Evolutionary conservation across 2,329 filamentous ascomycete species (phyloP).

Genomic region (Cladophialophora bantiana): DNA sequence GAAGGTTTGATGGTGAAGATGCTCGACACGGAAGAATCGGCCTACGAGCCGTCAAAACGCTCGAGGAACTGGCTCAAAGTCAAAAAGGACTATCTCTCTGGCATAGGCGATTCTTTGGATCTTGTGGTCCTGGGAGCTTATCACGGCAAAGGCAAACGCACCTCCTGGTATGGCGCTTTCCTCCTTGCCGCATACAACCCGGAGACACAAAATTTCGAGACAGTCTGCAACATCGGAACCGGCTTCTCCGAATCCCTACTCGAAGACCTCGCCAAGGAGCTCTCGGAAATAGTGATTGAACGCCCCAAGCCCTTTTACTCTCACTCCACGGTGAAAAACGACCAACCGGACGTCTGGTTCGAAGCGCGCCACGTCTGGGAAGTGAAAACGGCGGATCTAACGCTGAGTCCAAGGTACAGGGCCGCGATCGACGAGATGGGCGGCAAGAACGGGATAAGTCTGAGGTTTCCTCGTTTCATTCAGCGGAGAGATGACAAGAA

Average conservation of each 20-base stretch:
- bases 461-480: slow-evolving; percentile 93
- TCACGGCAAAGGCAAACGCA: slow-evolving; percentile 92
- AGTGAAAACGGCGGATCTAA: slow-evolving; percentile 94
- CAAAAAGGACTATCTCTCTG: slow-evolving; percentile 96
- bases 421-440: slow-evolving; percentile 84
- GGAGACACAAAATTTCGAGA: slow-evolving; percentile 82
- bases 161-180: slow-evolving; percentile 94
- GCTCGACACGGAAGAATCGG: slow-evolving; percentile 89
- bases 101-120: slow-evolving; percentile 93
- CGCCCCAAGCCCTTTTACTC: slow-evolving; percentile 92
- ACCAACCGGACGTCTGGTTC: slow-evolving; percentile 98
- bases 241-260: slow-evolving; percentile 95
- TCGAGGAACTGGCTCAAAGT: slow-evolving; percentile 99
- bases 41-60: slow-evolving; percentile 94
- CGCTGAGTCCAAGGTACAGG: slow-evolving; percentile 89
- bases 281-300: slow-evolving; percentile 82
- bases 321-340: slow-evolving; percentile 81
- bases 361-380: slow-evolving; percentile 96
- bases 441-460: slow-evolving; percentile 75
- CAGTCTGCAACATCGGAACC: slow-evolving; percentile 97
- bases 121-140: slow-evolving; percentile 96
- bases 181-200: slow-evolving; percentile 92
- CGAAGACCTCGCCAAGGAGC: slow-evolving; percentile 79
- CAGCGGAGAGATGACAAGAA: slow-evolving; percentile 95
- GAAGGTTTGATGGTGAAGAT: slow-evolving; percentile 99